Evolutionary conservation across 202 grass and related monocot species (phyloP), one percentile per base, ranked within the genome.

Genomic region (Carex sylvatica): DNA sequence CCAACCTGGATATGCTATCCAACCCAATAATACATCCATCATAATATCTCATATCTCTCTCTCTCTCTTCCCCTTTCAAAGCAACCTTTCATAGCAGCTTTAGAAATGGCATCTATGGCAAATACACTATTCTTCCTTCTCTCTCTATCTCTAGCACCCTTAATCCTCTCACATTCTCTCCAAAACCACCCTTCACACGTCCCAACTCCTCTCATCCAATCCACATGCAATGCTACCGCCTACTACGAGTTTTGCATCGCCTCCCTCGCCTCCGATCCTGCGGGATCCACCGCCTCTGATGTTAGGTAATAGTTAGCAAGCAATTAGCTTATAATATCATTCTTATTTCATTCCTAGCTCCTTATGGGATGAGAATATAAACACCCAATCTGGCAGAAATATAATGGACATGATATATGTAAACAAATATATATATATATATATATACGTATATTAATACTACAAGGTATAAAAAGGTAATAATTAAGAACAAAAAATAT

Each of bases 231-330:
- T 69, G 83, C 87, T 5, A 97, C 95, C 4, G 18, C 88, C 9
- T 94, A 91, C 84, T 88, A 87, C 70, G 90, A 91, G 72, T 68
- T 97, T 4, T 97, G 95, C 83, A 82, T 97, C 16, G 38, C 87
- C 16, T 87, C 92, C 24, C 92, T 97, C 33, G 76, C 81, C 46
- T 87, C 92, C 6, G 88, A 93, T 78, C 92, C 94, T 0, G 66
- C 88, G 1, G 88, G 89, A 88, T 42, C 73, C 67, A 87, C 83
- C 3, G 94, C 92, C n/a, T 78, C 53, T 15, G 90, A 94, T 89
- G 85, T 93, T 26, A 91, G 80, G 49, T 92, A 40, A 36, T 80
- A 36, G 11, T 26, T 15, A 46, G 4, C 33, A 23, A 63, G 12
- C 30, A 79, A 79, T 79, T 79, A 26, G 2, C 16, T 64, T 61